A percentile compares a stretch with the other conserved stretches of the same genome.
phyloP scores from a whole-genome alignment of 2,329 filamentous ascomycete species.

The Alternaria ethzedia region DNA sequence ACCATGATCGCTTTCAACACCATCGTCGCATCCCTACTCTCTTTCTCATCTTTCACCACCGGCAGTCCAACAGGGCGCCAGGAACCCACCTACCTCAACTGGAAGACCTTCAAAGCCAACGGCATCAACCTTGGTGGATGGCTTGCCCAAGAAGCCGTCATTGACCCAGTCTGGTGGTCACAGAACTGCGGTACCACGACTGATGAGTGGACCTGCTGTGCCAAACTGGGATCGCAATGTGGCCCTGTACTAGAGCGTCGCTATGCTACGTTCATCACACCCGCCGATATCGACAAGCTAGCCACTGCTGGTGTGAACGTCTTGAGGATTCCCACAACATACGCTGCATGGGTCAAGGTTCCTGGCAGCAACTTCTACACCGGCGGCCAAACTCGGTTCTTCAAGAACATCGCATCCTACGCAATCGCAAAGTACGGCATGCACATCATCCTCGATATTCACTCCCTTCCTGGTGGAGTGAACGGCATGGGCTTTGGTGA shows the following conservation, averaged over 20 bases:
- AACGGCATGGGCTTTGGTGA: conserved; percentile 32
- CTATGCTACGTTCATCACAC: conserved; percentile 41
- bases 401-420: conserved; percentile 44
- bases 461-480: conserved; percentile 42
- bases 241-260: conserved; percentile 36
- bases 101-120: conserved; percentile 23
- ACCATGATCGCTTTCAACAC: neutral
- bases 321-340: conserved; percentile 47
- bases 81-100: conserved; percentile 10
- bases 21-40: neutral
- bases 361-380: conserved; percentile 42
- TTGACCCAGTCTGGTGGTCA: conserved; percentile 39
- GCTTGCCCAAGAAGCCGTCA: conserved; percentile 39
- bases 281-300: conserved; percentile 41
- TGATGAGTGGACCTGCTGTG: conserved; percentile 48
- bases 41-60: neutral
- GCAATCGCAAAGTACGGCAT: conserved; percentile 46
- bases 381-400: conserved; percentile 39
- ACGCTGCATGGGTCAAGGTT: conserved; percentile 47
- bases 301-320: conserved; percentile 41
- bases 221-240: conserved; percentile 36
- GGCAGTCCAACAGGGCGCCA: neutral
- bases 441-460: conserved; percentile 47
- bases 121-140: conserved; percentile 43
- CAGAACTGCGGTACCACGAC: conserved; percentile 22